Conservation (phyloP, 495 filamentous ascomycete genomes). For the Hypoxylon trugodes region DNA sequence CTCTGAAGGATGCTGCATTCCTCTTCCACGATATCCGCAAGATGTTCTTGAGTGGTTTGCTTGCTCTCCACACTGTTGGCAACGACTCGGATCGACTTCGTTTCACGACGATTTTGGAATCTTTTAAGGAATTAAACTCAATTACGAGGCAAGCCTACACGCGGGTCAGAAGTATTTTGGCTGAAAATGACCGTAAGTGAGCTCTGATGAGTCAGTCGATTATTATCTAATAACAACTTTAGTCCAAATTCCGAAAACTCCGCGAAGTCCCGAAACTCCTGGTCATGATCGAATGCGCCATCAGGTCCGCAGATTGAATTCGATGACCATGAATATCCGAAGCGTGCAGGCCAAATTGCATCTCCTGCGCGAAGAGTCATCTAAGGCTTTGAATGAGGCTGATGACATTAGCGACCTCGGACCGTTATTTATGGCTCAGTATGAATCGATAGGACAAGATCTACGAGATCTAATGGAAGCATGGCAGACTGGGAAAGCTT, state of each 20-base stretch:
- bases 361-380: slow-evolving; percentile 88
- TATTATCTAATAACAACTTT: slow-evolving; percentile 47
- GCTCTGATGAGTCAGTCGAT: background rate
- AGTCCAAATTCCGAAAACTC: slow-evolving; percentile 64
- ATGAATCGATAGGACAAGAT: slow-evolving; percentile 92
- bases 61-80: slow-evolving; percentile 88
- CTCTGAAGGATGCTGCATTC: slow-evolving; percentile 79
- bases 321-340: slow-evolving; percentile 88
- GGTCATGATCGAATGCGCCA: slow-evolving; percentile 80
- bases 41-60: slow-evolving; percentile 82
- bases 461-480: slow-evolving; percentile 83
- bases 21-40: slow-evolving; percentile 82
- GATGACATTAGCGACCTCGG: slow-evolving; percentile 78
- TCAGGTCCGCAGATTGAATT: slow-evolving; percentile 85
- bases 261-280: slow-evolving; percentile 75
- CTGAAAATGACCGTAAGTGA: slow-evolving; percentile 81
- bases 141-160: slow-evolving; percentile 64
- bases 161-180: slow-evolving; percentile 71
- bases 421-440: slow-evolving; percentile 80
- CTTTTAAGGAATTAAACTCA: slow-evolving; percentile 69
- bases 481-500: slow-evolving; percentile 87
- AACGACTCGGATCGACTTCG: slow-evolving; percentile 78
- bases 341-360: slow-evolving; percentile 96
- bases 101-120: slow-evolving; percentile 82
- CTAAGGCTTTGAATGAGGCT: slow-evolving; percentile 74